Evolutionary conservation across 2,329 filamentous ascomycete species (phyloP).

Genomic region (Fusarium papillatum): DNA sequence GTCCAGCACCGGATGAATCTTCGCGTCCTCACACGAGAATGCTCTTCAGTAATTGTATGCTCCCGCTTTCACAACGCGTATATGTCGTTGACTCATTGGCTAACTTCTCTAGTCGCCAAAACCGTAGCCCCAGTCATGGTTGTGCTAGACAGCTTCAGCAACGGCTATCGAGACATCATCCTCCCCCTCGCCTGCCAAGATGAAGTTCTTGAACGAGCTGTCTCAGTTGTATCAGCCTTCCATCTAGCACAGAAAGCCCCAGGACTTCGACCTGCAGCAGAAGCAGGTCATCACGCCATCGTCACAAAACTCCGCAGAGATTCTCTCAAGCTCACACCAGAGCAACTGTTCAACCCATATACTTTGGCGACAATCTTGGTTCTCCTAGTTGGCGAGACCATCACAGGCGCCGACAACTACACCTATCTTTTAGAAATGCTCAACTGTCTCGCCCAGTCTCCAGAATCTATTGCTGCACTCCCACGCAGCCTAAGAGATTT

Average conservation of each 20-base stretch:
- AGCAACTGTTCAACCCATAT: constrained; percentile 51
- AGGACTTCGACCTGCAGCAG: constrained; percentile 47
- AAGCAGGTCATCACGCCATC: constrained; percentile 51
- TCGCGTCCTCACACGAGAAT: constrained; percentile 47
- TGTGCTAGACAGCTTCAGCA: constrained; percentile 50
- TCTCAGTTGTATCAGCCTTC: constrained; percentile 55
- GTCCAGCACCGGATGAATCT: constrained; percentile 41
- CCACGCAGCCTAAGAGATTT: constrained; percentile 39
- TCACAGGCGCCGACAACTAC: constrained; percentile 55
- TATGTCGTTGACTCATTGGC: background rate
- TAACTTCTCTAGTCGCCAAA: constrained; percentile 46
- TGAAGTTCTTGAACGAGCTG: constrained; percentile 49
- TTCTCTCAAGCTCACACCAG: constrained; percentile 43
- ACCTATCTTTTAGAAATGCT: constrained; percentile 53
- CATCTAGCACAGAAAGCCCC: constrained; percentile 51
- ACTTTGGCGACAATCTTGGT: constrained; percentile 54
- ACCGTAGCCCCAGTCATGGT: constrained; percentile 56
- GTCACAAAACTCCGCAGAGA: constrained; percentile 51
- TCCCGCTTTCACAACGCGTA: no score
- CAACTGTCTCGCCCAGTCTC: constrained; percentile 43
- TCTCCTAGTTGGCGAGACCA: constrained; percentile 55
- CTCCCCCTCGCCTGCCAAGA: constrained; percentile 55
- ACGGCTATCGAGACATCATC: constrained; percentile 55
- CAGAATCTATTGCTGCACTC: constrained; percentile 34
- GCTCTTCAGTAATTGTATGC: constrained; percentile 52